Conservation (phyloP, 208 protist species). For the Crithidia expoeki region DNA sequence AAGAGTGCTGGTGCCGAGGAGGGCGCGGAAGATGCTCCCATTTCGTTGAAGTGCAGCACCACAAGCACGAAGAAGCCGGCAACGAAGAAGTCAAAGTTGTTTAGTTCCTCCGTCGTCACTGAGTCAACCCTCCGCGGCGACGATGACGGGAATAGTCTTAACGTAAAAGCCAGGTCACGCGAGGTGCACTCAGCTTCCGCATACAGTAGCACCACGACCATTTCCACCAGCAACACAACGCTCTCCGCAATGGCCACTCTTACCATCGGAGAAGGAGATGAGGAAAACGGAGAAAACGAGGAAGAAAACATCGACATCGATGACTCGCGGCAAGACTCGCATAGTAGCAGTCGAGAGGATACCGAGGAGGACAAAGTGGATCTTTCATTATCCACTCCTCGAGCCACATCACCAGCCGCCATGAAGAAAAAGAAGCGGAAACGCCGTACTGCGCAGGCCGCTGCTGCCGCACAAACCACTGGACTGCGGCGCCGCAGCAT, state of each 20-base stretch:
- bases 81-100: not conserved
- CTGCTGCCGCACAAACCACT: not conserved
- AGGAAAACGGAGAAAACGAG: not conserved
- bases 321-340: not conserved
- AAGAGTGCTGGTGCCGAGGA: not conserved
- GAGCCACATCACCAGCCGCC: not conserved
- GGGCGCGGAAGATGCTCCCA: not conserved
- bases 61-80: not conserved
- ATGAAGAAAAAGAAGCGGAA: conserved; percentile 2
- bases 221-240: not conserved
- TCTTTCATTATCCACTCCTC: no score
- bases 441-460: not conserved
- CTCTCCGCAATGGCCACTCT: not conserved
- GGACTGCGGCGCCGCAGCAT: conserved; percentile 14
- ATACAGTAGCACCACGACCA: conserved; percentile 9
- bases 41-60: not conserved
- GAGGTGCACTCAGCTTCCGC: not conserved
- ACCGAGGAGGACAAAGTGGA: not conserved
- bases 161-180: not conserved
- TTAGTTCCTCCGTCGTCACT: not conserved
- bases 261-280: not conserved
- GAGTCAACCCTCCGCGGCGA: not conserved
- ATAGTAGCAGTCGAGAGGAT: not conserved
- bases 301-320: not conserved
- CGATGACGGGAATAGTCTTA: not conserved